Base-by-base conservation (phyloP, 176 grass and related monocot genomes). In the Saccharum spontaneum region DNA sequence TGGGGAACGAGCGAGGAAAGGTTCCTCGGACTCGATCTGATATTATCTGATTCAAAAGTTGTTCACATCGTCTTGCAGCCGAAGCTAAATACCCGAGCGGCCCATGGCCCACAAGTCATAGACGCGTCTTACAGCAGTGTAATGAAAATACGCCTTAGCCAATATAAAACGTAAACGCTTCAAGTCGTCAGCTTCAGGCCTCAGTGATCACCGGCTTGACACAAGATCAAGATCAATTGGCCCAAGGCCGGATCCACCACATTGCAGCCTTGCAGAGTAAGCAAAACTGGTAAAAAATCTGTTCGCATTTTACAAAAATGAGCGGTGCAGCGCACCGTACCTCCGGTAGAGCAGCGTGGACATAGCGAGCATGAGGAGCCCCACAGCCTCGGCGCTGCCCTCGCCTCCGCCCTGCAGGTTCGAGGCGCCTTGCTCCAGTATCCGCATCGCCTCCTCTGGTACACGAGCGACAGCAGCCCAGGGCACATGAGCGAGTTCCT, bases 261-360 rank as follows among this genome's bases (percentile, higher is more conserved):
- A 41, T 26, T 39, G 54, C 34, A 37, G 36, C 41, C 23, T 60
- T 59, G 34, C 31, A 36, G 20, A 2, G 5, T 60, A 12, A 15
- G 2, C 20, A 7, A 15, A 44, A 65, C 1, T 36, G 8, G 14
- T 18, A 26, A 62, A 36, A 22, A 57, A 18, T 61, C 10, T 63
- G 1, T 13, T 54, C 52, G 36, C 4, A 55, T 12, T 41, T 72
- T 41, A 17, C 39, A 89, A 37, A 92, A 88, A 79, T 15, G 48
- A 77, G 52, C 12, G 24, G 9, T 20, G 37, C 34, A 8, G 39
- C 8, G 46, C 38, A 30, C 16, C 67, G 24, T 3, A 98, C 95
- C 95, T 95, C 73, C 94, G 82, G 60, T 98, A 98, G 11, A 88
- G 87, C 20, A 98, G 85, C 24, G 92, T 98, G 45, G 95, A 94